Conservation (phyloP, 495 filamentous ascomycete species). For the Tuber borchii region DNA sequence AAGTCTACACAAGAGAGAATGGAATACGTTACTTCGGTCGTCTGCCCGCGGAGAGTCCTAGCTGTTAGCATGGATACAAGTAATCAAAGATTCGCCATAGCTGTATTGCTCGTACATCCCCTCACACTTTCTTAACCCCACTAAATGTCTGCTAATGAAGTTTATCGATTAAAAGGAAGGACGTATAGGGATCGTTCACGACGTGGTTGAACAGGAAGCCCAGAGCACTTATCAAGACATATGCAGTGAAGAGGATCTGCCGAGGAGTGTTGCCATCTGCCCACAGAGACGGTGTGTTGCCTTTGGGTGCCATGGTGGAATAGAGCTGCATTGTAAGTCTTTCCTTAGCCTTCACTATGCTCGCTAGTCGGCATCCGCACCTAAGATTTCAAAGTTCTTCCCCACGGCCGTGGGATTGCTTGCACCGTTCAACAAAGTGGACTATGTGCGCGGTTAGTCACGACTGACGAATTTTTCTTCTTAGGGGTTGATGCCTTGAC, state of each 20-base stretch:
- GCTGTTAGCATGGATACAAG: conserved; percentile 62
- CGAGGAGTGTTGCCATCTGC: conserved; percentile 62
- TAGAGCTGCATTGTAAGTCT: conserved; percentile 59
- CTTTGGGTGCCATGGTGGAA: conserved; percentile 61
- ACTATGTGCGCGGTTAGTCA: not conserved
- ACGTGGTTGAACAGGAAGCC: conserved; percentile 45
- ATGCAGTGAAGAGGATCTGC: conserved; percentile 60
- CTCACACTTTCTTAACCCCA: not conserved
- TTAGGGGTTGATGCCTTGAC: conserved; percentile 55
- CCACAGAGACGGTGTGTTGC: conserved; percentile 63
- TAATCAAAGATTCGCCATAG: conserved; percentile 52
- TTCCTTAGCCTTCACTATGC: too few relatives aligned
- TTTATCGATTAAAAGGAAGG: conserved; percentile 43
- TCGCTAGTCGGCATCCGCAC: not conserved
- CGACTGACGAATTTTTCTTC: not conserved
- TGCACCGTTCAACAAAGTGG: not conserved
- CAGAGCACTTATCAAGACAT: conserved; percentile 51
- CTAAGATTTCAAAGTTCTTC: not conserved
- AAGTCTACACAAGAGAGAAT: conserved; percentile 34
- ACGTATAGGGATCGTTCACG: conserved; percentile 59
- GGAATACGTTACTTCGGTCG: conserved; percentile 42
- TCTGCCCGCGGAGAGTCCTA: conserved; percentile 55
- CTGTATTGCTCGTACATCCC: conserved; percentile 49
- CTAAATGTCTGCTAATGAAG: conserved; percentile 1
- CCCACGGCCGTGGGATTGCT: not conserved